Evolutionary conservation across 1,139 yeast species (phyloP).

Genomic region (Candida sanyaensis): DNA sequence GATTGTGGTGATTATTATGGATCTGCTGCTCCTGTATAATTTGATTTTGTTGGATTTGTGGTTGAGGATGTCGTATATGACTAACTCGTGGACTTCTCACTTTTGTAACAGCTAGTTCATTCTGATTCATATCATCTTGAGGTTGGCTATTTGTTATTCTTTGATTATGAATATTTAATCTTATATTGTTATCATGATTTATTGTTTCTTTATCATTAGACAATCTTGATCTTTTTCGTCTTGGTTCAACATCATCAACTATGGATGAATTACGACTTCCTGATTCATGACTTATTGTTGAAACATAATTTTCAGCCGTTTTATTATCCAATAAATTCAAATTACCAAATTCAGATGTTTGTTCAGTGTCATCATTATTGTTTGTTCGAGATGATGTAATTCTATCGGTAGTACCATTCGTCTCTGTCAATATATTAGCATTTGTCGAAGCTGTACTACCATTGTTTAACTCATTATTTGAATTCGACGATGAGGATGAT

Average conservation of each 20-base stretch:
- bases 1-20: neutral
- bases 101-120: neutral
- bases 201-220: constrained; percentile 17
- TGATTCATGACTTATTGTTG: constrained; percentile 2
- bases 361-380: too few relatives aligned
- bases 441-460: neutral
- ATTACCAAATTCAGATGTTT: too few relatives aligned
- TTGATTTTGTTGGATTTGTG: constrained; percentile 1
- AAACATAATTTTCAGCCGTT: constrained; percentile 9
- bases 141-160: constrained; percentile 10
- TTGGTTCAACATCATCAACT: constrained; percentile 8
- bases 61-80: constrained; percentile 3
- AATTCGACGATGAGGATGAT: neutral
- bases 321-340: too few relatives aligned
- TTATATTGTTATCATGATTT: constrained; percentile 14
- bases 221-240: constrained; percentile 8
- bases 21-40: neutral
- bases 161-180: neutral
- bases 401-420: neutral
- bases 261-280: neutral
- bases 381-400: too few relatives aligned
- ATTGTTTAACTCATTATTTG: neutral
- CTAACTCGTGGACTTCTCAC: neutral
- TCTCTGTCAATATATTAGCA: neutral
- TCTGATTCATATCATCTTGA: neutral